A percentile compares a stretch with the other conserved stretches of the same genome.
Evolutionary conservation across 1,284 basidiomycete genomes (phyloP).

Genomic region (Inonotus hispidus): DNA sequence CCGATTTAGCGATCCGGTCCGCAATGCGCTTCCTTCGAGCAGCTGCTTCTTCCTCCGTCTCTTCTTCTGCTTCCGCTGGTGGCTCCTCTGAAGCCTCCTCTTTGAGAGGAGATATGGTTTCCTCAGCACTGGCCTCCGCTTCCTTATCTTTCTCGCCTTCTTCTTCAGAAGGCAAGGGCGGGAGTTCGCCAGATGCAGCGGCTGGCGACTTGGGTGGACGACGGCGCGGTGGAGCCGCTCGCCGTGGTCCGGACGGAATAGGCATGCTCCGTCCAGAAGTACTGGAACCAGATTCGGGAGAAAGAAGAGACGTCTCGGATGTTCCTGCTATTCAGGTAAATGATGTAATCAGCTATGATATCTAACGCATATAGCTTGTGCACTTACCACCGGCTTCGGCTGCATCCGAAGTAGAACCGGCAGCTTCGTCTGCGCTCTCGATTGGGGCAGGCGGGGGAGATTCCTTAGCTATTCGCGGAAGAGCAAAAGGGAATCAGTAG

Average conservation of each 20-base stretch:
- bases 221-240: conserved; percentile 64
- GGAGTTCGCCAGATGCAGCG: conserved; percentile 20
- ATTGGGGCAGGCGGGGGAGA: background rate
- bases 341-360: background rate
- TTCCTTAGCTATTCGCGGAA: background rate
- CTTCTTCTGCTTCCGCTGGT: conserved; percentile 19
- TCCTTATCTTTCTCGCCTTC: conserved; percentile 12
- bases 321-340: conserved; percentile 8
- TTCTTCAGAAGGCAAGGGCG: conserved; percentile 24
- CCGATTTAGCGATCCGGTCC: conserved; percentile 59
- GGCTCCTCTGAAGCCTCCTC: conserved; percentile 15
- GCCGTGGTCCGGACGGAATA: conserved; percentile 61
- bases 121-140: conserved; percentile 11
- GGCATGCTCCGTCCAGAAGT: conserved; percentile 47
- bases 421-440: background rate
- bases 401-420: background rate
- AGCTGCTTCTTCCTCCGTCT: conserved; percentile 48
- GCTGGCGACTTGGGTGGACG: conserved; percentile 46
- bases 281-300: conserved; percentile 32
- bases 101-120: conserved; percentile 1
- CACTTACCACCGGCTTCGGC: background rate
- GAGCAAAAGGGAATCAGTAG: background rate
- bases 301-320: conserved; percentile 29
- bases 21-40: conserved; percentile 51
- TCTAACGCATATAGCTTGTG: background rate